Conservation (phyloP, 2,329 filamentous ascomycete species). For the Metarhizium anisopliae region DNA sequence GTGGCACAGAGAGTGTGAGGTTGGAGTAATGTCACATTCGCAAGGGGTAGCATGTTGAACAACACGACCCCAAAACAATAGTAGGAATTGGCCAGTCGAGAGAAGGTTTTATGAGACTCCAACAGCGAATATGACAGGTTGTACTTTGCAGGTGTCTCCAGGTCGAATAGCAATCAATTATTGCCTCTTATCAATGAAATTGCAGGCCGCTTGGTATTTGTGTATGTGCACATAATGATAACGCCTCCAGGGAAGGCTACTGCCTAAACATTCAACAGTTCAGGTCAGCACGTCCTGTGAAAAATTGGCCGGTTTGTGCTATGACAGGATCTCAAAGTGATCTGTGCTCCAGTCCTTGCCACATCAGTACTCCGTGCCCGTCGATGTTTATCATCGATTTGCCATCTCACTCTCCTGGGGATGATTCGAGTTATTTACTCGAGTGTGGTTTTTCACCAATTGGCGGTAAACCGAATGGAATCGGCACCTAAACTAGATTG, state of each 20-base stretch:
- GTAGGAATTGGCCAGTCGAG: neutral
- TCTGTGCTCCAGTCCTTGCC: neutral
- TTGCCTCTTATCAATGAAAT: too few relatives aligned
- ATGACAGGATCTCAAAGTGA: neutral
- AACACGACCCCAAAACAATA: neutral
- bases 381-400: neutral
- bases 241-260: too few relatives aligned
- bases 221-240: too few relatives aligned
- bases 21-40: neutral
- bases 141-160: too few relatives aligned
- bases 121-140: too few relatives aligned
- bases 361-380: neutral
- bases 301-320: neutral
- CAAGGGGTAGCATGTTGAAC: neutral
- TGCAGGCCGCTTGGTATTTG: too few relatives aligned
- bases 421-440: too few relatives aligned
- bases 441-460: too few relatives aligned
- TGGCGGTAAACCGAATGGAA: neutral
- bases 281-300: neutral
- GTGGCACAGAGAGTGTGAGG: neutral
- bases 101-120: neutral
- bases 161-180: too few relatives aligned
- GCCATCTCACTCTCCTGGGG: neutral
- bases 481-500: neutral
- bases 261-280: too few relatives aligned